phyloP scores from a whole-genome alignment of 192 early-diverging fungal genomes.

The Gorgonomyces haynaldii region DNA sequence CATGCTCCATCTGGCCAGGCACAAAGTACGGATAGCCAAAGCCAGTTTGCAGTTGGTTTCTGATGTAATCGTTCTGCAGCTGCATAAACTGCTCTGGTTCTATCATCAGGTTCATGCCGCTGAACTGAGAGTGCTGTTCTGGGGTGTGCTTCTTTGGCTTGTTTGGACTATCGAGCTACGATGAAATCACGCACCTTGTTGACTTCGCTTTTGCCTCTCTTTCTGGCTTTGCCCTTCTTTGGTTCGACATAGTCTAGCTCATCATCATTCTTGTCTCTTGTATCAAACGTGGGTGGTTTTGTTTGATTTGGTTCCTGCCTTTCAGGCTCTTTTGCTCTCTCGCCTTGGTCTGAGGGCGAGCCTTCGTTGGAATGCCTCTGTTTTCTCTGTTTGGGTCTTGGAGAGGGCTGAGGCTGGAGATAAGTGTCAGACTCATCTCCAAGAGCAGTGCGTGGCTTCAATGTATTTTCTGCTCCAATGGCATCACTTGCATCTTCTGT shows the following conservation, averaged over 20 bases:
- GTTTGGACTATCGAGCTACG: not conserved
- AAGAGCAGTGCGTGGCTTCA: not conserved
- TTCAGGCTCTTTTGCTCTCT: not conserved
- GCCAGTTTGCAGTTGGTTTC: not conserved
- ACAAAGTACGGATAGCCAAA: not conserved
- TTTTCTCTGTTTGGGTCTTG: not conserved
- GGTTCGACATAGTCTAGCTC: not conserved
- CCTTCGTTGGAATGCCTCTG: not conserved
- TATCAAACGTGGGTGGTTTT: too few relatives aligned
- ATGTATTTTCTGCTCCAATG: not conserved
- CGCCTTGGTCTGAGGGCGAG: not conserved
- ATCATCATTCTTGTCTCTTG: too few relatives aligned
- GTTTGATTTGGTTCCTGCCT: not conserved
- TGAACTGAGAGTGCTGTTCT: not conserved
- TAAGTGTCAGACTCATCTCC: not conserved
- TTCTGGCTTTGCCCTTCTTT: not conserved
- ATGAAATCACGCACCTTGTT: not conserved
- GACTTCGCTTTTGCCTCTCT: not conserved
- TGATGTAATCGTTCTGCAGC: not conserved
- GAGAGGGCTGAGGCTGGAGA: not conserved
- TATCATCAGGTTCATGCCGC: not conserved
- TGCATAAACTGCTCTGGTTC: not conserved
- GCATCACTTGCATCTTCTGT: not conserved
- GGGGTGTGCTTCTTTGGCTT: not conserved
- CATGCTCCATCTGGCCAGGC: not conserved